These are phyloP conservation scores for Withania somnifera DNA, from an alignment of 305 asterid species.

Conservation along the genomic window DNA sequence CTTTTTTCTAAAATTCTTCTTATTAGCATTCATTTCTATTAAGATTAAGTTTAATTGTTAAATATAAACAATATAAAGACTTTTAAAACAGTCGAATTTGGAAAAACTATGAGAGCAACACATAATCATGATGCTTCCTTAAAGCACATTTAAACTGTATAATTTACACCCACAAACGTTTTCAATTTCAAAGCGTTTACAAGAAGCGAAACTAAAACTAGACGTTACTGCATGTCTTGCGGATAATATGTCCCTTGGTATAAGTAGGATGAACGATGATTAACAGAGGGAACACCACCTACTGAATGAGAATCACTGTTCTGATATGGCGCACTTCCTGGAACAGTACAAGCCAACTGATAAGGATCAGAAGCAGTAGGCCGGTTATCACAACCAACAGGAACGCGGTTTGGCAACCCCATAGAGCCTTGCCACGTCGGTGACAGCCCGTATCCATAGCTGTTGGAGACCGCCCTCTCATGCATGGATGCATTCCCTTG, in stretches of 20 bases:
- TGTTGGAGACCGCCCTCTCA: constrained; percentile 19
- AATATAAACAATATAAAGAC: not conserved
- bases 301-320: constrained; percentile 11
- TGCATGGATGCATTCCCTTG: constrained; percentile 25
- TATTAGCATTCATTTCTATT: not conserved
- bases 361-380: constrained; percentile 40
- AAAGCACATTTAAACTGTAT: not conserved
- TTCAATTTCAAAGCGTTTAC: not conserved
- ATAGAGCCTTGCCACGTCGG: constrained; percentile 37
- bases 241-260: not conserved
- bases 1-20: not conserved
- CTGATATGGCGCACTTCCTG: constrained; percentile 29
- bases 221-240: not conserved
- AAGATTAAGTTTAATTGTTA: not conserved
- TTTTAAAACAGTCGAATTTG: not conserved
- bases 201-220: not conserved
- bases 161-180: not conserved
- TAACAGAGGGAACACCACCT: constrained; percentile 16
- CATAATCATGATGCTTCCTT: not conserved
- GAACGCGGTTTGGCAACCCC: constrained; percentile 22
- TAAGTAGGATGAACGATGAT: constrained; percentile 35
- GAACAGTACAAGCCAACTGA: constrained; percentile 49
- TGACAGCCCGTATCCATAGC: constrained; percentile 26
- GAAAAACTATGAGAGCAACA: not conserved
- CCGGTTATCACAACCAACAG: constrained; percentile 22